Evolutionary conservation across 2,329 filamentous ascomycete genomes (phyloP).

Genomic region (Plectosphaerella plurivora): DNA sequence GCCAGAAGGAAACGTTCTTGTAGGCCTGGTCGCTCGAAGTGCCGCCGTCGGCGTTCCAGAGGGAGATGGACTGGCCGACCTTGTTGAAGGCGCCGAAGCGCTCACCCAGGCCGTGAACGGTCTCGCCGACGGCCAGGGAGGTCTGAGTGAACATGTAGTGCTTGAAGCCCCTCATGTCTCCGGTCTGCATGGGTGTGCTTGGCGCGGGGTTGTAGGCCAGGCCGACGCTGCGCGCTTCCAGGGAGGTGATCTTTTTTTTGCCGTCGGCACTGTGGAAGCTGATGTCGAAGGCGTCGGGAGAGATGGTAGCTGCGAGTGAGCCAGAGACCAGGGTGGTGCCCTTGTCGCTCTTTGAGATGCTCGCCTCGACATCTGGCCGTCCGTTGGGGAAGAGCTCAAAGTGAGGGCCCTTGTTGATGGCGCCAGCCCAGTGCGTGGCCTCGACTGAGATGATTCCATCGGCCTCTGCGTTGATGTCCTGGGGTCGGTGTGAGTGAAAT

Average conservation of each 20-base stretch:
- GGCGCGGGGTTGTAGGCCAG: conserved; percentile 29
- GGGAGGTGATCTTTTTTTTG: conserved; percentile 28
- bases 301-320: conserved; percentile 27
- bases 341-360: conserved; percentile 23
- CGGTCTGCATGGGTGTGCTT: conserved; percentile 27
- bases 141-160: conserved; percentile 57
- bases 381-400: conserved; percentile 34
- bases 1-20: conserved; percentile 67
- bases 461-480: conserved; percentile 28
- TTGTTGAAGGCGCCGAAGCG: conserved; percentile 74
- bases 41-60: conserved; percentile 62
- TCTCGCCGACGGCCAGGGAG: conserved; percentile 54
- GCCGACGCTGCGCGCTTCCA: conserved; percentile 33
- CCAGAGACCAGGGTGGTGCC: conserved; percentile 30
- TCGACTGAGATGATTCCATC: conserved; percentile 35
- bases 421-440: conserved; percentile 33
- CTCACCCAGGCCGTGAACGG: conserved; percentile 70
- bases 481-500: conserved; percentile 1
- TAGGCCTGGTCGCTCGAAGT: conserved; percentile 68
- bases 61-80: conserved; percentile 63
- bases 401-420: conserved; percentile 28
- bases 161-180: conserved; percentile 35
- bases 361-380: conserved; percentile 21
- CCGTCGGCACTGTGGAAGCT: conserved; percentile 31
- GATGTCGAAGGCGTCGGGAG: conserved; percentile 31